Conservation (phyloP, 306 rosid genomes). For the Prosopis cineraria region DNA sequence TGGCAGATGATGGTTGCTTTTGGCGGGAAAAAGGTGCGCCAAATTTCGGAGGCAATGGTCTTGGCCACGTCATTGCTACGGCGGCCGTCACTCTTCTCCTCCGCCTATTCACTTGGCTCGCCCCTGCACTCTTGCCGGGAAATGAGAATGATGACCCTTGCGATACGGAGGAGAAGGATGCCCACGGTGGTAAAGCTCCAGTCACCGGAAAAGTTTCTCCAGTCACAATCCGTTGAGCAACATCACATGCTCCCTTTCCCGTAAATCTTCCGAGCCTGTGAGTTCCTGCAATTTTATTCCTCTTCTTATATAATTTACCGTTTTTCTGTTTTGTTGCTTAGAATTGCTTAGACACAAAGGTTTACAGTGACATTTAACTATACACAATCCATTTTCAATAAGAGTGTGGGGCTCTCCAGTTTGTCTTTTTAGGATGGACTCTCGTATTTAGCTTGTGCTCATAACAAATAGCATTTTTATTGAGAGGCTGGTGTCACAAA, state of each 20-base stretch:
- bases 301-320: not conserved
- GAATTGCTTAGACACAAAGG: not conserved
- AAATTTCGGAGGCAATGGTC: conserved; percentile 62
- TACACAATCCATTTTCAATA: no score
- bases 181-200: conserved; percentile 30
- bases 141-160: conserved; percentile 39
- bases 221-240: conserved; percentile 74
- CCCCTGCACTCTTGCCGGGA: conserved; percentile 66
- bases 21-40: conserved; percentile 70
- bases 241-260: conserved; percentile 71
- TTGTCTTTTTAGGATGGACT: no score
- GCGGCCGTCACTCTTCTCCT: conserved; percentile 65
- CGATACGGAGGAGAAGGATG: conserved; percentile 34
- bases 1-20: conserved; percentile 47
- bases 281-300: conserved; percentile 34
- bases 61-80: conserved; percentile 73
- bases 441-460: no score
- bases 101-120: conserved; percentile 76
- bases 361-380: not conserved
- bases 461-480: no score
- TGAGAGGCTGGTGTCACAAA: no score
- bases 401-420: no score
- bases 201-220: conserved; percentile 52
- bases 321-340: conserved; percentile 12
- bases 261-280: conserved; percentile 65